Evolutionary conservation across 768 basidiomycete species (phyloP).

Genomic region (Lentinula edodes): DNA sequence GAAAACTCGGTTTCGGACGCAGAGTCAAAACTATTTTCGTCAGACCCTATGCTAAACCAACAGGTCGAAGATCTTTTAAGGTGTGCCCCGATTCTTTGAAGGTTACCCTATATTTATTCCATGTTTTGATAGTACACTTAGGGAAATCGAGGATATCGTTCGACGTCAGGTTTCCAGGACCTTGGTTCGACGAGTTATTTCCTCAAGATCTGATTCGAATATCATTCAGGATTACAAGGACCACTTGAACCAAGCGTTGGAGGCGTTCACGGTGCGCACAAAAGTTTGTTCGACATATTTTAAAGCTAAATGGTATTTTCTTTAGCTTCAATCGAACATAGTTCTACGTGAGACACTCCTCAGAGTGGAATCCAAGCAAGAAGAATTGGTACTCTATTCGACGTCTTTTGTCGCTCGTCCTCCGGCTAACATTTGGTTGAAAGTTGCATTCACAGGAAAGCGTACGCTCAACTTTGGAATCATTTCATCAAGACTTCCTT

Average conservation of each 20-base stretch:
- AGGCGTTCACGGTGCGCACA: background rate
- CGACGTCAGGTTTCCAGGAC: background rate
- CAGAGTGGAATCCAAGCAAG: background rate
- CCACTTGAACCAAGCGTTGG: background rate
- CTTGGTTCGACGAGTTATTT: background rate
- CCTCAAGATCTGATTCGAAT: background rate
- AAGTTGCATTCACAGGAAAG: too few species aligned
- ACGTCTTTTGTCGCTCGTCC: too few species aligned
- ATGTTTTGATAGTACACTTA: background rate
- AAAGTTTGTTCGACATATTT: background rate
- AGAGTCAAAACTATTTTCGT: too few species aligned
- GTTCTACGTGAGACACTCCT: background rate
- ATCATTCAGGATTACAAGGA: background rate
- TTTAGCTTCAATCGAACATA: background rate
- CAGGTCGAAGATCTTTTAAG: too few species aligned
- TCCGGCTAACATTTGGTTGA: too few species aligned
- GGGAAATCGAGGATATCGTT: background rate
- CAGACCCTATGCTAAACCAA: too few species aligned
- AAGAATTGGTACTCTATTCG: too few species aligned
- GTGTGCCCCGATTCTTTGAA: too few species aligned
- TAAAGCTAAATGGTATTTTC: background rate
- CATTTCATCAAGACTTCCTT: too few species aligned
- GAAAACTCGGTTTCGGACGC: too few species aligned
- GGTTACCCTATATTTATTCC: background rate
- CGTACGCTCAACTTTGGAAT: too few species aligned